Evolutionary conservation across 2,329 filamentous ascomycete species (phyloP), one percentile per base, ranked within the genome.

Genomic region (Zarea fungicola): DNA sequence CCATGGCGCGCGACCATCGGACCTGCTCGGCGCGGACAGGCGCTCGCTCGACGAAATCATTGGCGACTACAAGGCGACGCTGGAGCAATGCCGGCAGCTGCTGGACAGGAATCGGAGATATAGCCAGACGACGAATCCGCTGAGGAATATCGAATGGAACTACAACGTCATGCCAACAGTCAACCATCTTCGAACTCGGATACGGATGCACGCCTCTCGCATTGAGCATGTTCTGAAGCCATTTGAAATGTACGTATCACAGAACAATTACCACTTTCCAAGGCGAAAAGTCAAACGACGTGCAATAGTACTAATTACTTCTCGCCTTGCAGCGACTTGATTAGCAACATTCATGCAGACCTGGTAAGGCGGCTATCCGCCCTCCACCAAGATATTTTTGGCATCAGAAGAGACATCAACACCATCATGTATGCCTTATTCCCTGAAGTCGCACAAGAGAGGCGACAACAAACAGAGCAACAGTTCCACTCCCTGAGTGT

Each of bases 71-170:
- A 18, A 53, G n/a, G 40, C 37, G 1, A 68, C 65, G 0, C 55
- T 68, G 3, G 42, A 48, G n/a, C 65, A 68, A 47, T 68, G 65
- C 19, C 18, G 50, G 11, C 48, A 58, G 6, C 52, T 68, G 5
- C 53, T 68, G 21, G 42, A 37, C 11, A 54, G 56, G 2, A 68
- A 68, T 41, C 44, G 52, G 11, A 61, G 60, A 3, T 67, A 64
- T 49, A 53, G 56, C 9, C 42, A 52, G 8, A 53, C 56, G 11
- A 53, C 50, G 23, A 60, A 57, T 8, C 58, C 64, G 13, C 23
- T 65, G 14, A 56, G 56, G 19, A 68, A 64, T 51, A 54, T 68
- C 19, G 62, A 65, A 48, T 68, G 64, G 64, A 68, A 68, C 51
- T 54, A 63, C 1, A 54, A 67, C 13, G 62, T 67, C 6, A 62